These are phyloP conservation scores for Paraphaeosphaeria minitans DNA, from an alignment of 2,329 filamentous ascomycete species.

Conservation along the genomic window DNA sequence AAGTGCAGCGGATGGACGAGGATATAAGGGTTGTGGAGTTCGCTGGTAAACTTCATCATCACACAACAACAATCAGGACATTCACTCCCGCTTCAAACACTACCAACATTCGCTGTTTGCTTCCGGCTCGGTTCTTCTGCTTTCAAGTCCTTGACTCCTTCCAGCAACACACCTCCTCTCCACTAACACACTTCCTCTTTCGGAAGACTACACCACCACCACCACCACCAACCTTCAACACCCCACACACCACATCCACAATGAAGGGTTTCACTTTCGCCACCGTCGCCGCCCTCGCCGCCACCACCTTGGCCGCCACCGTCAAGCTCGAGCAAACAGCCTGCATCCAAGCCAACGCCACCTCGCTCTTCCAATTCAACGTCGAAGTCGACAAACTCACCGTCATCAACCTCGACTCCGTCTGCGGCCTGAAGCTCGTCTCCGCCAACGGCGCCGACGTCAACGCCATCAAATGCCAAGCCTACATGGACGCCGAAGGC, in stretches of 20 bases:
- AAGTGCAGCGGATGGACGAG: conserved; percentile 5
- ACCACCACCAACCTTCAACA: not conserved
- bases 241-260: conserved; percentile 14
- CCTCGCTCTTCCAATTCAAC: conserved; percentile 20
- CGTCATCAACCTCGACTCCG: conserved; percentile 19
- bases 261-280: conserved; percentile 25
- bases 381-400: conserved; percentile 21
- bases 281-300: conserved; percentile 17
- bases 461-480: conserved; percentile 26
- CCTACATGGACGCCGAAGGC: conserved; percentile 31
- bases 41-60: conserved; percentile 1
- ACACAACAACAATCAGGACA: conserved; percentile 1
- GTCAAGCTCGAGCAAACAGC: conserved; percentile 24
- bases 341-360: conserved; percentile 16
- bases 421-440: conserved; percentile 34
- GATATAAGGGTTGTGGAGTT: not conserved
- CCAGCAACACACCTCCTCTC: not conserved
- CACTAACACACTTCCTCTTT: conserved; percentile 2
- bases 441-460: conserved; percentile 22
- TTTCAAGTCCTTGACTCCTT: not conserved
- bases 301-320: conserved; percentile 19
- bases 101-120: conserved; percentile 6
- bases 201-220: not conserved
- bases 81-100: not conserved
- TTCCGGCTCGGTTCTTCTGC: not conserved